Conservation (phyloP, 768 basidiomycete genomes). For the Hemileccinum rubropunctum region DNA sequence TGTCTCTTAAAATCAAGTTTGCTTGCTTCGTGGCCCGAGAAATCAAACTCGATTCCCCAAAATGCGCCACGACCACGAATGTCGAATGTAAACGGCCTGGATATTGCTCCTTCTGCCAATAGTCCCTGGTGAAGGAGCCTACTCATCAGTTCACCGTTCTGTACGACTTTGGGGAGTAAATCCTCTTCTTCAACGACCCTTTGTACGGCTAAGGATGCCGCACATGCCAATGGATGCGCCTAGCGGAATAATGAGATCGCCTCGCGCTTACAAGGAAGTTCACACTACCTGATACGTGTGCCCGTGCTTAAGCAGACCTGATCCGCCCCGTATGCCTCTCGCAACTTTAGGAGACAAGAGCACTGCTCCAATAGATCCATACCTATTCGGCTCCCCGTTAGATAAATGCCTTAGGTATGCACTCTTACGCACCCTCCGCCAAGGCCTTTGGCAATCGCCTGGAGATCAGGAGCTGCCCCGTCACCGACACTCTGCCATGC, state of each 20-base stretch:
- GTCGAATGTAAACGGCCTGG: slow-evolving; percentile 70
- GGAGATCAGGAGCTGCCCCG: slow-evolving; percentile 75
- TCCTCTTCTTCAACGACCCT: slow-evolving; percentile 66
- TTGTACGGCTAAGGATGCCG: slow-evolving; percentile 80
- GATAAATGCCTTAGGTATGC: background rate
- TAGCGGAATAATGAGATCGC: slow-evolving; percentile 26
- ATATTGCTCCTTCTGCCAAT: slow-evolving; percentile 49
- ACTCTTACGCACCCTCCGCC: slow-evolving; percentile 68
- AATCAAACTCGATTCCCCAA: slow-evolving; percentile 84
- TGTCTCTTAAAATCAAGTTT: slow-evolving; percentile 50
- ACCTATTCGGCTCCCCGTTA: slow-evolving; percentile 41
- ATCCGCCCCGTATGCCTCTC: slow-evolving; percentile 62
- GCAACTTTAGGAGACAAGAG: slow-evolving; percentile 72
- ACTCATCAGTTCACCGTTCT: slow-evolving; percentile 60
- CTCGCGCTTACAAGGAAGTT: background rate
- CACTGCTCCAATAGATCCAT: slow-evolving; percentile 79
- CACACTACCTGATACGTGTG: slow-evolving; percentile 74
- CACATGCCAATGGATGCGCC: slow-evolving; percentile 75
- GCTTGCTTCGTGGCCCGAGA: slow-evolving; percentile 41
- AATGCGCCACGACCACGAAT: slow-evolving; percentile 83
- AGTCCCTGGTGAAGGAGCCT: slow-evolving; percentile 54
- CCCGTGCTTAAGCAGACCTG: slow-evolving; percentile 78
- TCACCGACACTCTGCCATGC: slow-evolving; percentile 86
- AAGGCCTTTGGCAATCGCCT: slow-evolving; percentile 86
- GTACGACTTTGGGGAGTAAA: slow-evolving; percentile 60